Conservation (phyloP, 129 eudicot genomes). For the Dittrichia graveolens region DNA sequence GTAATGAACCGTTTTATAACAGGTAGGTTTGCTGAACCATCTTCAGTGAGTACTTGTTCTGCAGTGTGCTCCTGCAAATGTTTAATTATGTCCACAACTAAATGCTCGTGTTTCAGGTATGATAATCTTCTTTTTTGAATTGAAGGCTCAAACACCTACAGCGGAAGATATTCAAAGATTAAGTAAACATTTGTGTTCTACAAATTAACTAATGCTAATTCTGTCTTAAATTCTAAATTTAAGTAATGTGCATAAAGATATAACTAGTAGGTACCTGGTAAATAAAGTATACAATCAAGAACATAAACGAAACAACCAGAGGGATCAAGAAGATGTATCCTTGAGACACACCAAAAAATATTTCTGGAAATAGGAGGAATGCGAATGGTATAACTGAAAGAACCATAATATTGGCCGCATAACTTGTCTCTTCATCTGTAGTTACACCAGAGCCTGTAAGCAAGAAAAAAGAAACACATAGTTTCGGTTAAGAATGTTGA, state of each 20-base stretch:
- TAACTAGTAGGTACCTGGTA: constrained; percentile 58
- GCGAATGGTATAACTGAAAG: constrained; percentile 65
- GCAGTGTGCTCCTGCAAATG: constrained; percentile 53
- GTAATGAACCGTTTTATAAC: constrained; percentile 49
- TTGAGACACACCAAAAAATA: constrained; percentile 29
- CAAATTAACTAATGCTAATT: background rate
- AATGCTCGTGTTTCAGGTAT: constrained; percentile 66
- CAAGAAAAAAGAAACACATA: background rate
- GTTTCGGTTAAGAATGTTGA: background rate
- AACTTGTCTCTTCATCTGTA: constrained; percentile 57
- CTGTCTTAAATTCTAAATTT: background rate
- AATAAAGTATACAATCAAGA: constrained; percentile 57
- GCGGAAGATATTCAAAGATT: background rate
- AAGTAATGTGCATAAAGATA: background rate
- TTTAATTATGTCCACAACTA: constrained; percentile 59
- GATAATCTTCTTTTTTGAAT: constrained; percentile 60
- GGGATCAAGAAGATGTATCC: constrained; percentile 40
- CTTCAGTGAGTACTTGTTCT: constrained; percentile 52
- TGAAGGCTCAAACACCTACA: constrained; percentile 79
- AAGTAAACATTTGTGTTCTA: background rate
- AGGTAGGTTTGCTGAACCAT: constrained; percentile 54
- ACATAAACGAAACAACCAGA: constrained; percentile 45
- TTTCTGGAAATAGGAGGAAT: constrained; percentile 54
- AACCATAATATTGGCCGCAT: constrained; percentile 67
- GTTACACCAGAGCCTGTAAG: constrained; percentile 56